A percentile compares a stretch with the other conserved stretches of the same genome.
Conservation (phyloP, 768 basidiomycete species). For the Tulasnella sp. region DNA sequence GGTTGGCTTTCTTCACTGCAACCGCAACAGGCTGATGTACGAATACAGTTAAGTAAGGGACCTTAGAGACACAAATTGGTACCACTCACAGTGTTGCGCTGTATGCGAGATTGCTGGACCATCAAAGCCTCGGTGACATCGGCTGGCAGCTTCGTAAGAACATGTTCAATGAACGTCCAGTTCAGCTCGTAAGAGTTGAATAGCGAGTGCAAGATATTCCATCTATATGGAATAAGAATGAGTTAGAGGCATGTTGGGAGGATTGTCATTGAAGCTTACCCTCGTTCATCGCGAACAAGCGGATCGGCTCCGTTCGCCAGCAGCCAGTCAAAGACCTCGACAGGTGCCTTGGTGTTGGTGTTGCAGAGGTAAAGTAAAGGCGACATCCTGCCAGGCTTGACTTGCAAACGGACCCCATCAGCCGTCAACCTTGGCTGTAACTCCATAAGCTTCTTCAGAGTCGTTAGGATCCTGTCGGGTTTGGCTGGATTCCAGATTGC, state of each 20-base stretch:
- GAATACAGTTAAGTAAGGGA: not conserved
- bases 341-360: too few species aligned
- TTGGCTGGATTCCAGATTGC: slow-evolving; percentile 32
- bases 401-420: slow-evolving; percentile 26
- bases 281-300: slow-evolving; percentile 42
- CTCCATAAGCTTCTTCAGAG: slow-evolving; percentile 46
- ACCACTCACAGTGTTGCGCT: slow-evolving; percentile 46
- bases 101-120: slow-evolving; percentile 44
- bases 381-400: too few species aligned
- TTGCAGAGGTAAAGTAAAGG: too few species aligned
- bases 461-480: not conserved
- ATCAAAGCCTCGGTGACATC: slow-evolving; percentile 47
- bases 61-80: not conserved
- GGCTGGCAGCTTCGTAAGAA: slow-evolving; percentile 49
- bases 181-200: slow-evolving; percentile 35
- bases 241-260: not conserved
- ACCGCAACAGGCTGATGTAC: slow-evolving; percentile 29
- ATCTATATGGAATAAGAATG: slow-evolving; percentile 27
- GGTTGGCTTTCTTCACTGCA: slow-evolving; percentile 43
- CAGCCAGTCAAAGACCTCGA: slow-evolving; percentile 45
- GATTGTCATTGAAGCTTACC: slow-evolving; percentile 38
- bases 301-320: slow-evolving; percentile 47
- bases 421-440: slow-evolving; percentile 44
- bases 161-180: slow-evolving; percentile 38
- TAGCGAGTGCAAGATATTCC: slow-evolving; percentile 56